Evolutionary conservation across 441 rosid genomes (phyloP), one percentile per base, ranked within the genome.

Genomic region (Brassica balearica): DNA sequence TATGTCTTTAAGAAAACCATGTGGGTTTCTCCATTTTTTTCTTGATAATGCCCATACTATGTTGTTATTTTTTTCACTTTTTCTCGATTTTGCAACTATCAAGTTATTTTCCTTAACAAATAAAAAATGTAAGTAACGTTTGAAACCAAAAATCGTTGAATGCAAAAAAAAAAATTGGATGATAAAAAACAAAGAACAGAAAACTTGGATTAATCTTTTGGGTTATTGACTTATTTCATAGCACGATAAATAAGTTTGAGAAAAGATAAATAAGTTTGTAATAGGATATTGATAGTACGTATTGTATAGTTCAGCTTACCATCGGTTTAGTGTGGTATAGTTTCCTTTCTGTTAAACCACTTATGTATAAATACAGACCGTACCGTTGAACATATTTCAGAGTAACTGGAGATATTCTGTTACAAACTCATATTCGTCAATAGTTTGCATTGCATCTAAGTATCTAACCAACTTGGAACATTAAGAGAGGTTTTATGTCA

Each of bases 1-100:
- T 8, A 19, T 71, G 60, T 65, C 72, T 71, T 65, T 38, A 71
- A 64, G 76, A 77, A 64, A 77, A 65, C 67, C 76, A 71, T 77
- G 66, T 77, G 27, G 63, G 27, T 8, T 56, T 56, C 25, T 9
- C 29, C 22, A 15, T 59, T 9, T 58, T 10, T 62, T 62, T 12
- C 58, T 8, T 51, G 4, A 68, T 73, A 32, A 51, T 32, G 64
- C 14, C 7, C 14, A 51, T 73, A 32, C 53, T 51, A 12, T 59
- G 32, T 59, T 23, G 29, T 3, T 22, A 6, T 67, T 7, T 12
- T 20, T 53, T 55, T 55, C 17, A 17, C 32, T 11, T 10, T 10
- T 23, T 60, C 71, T 46, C 51, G 20, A 67, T 72, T 11, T 73
- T 63, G 14, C 14, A 48, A 56, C 43, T 38, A 36, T 38, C 59